Base-by-base conservation (phyloP, 2,329 filamentous ascomycete species). In the Pseudocercospora vitis region DNA sequence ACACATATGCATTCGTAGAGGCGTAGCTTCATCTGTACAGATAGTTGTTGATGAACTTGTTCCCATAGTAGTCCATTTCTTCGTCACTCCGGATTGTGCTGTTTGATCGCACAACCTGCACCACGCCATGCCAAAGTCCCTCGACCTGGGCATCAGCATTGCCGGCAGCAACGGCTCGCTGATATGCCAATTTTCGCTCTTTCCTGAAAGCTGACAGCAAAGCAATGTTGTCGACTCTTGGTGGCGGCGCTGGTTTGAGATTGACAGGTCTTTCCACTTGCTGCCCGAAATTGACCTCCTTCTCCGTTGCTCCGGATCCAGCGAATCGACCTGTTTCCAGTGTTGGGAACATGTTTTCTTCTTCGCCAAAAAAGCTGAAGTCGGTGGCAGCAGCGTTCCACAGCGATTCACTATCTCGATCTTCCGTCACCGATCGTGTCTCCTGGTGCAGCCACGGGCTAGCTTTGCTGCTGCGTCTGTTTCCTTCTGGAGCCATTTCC, bases 351-450 rank as follows among this genome's bases (percentile, higher is more conserved):
- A 58, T 52, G 46, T 55, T 53, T 21, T 79, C 81, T 61, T 83
- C 81, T 32, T 81, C 79, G 1, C 73, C 76, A 53, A 85, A 85
- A 52, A 70, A 70, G 47, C 63, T 66, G 57, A 85, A 85, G 62
- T 85, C 82, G 48, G 79, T 73, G 52, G 76, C 73, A 3, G 81
- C 80, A 7, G 81, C 81, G 46, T 76, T 73, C 82, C 81, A 84
- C 8, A 85, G 73, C 3, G 76, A 75, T 63, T 84, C 82, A 3
- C 77, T 79, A 61, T 85, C 82, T 7, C 72, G 69, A 58, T 85
- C 82, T 42, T 82, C 80, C 0, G 81, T 84, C 24, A 78, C 78
- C 5, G 81, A 83, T 56, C 76, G 79, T 5, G 73, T 76, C 7
- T 70, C 70, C 39, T 73, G 73, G 14, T 70, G 65, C 32, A 74